These are phyloP conservation scores for Viridothelium virens DNA, from an alignment of 495 filamentous ascomycete species.

Conservation along the genomic window DNA sequence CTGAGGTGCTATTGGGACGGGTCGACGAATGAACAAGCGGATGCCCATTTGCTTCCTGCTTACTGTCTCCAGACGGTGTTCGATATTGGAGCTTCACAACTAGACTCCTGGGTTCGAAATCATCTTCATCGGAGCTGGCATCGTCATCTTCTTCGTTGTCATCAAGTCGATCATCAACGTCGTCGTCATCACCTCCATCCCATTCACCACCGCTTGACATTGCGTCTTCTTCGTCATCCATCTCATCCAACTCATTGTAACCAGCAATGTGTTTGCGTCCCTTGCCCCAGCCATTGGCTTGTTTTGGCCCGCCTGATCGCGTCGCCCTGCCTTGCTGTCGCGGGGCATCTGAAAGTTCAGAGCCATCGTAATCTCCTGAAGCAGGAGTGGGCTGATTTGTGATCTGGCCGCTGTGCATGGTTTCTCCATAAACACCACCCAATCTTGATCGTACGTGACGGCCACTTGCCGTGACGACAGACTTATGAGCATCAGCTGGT, in stretches of 20 bases:
- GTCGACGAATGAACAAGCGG: neutral
- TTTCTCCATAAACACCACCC: slow-evolving; percentile 73
- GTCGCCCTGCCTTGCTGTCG: slow-evolving; percentile 19
- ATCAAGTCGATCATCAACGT: slow-evolving; percentile 39
- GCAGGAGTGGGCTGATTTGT: slow-evolving; percentile 26
- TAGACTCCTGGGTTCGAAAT: slow-evolving; percentile 25
- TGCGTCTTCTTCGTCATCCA: slow-evolving; percentile 58
- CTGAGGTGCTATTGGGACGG: neutral
- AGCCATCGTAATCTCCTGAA: slow-evolving; percentile 30
- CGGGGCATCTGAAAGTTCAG: slow-evolving; percentile 31
- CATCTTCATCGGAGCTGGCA: slow-evolving; percentile 15
- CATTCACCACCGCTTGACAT: slow-evolving; percentile 52
- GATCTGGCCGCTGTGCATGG: slow-evolving; percentile 48
- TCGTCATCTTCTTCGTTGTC: slow-evolving; percentile 26
- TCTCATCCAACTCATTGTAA: slow-evolving; percentile 51
- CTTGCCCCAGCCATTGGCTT: slow-evolving; percentile 38
- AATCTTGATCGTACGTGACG: slow-evolving; percentile 70
- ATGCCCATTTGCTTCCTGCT: neutral
- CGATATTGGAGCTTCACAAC: slow-evolving; percentile 28
- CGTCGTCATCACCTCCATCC: slow-evolving; percentile 64
- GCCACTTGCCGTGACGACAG: slow-evolving; percentile 83
- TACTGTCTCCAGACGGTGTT: neutral
- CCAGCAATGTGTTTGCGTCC: slow-evolving; percentile 38
- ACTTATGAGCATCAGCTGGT: slow-evolving; percentile 50
- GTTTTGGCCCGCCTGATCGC: slow-evolving; percentile 20